Base-by-base conservation (phyloP, 2,329 filamentous ascomycete genomes). In the Periconia macrospinosa region DNA sequence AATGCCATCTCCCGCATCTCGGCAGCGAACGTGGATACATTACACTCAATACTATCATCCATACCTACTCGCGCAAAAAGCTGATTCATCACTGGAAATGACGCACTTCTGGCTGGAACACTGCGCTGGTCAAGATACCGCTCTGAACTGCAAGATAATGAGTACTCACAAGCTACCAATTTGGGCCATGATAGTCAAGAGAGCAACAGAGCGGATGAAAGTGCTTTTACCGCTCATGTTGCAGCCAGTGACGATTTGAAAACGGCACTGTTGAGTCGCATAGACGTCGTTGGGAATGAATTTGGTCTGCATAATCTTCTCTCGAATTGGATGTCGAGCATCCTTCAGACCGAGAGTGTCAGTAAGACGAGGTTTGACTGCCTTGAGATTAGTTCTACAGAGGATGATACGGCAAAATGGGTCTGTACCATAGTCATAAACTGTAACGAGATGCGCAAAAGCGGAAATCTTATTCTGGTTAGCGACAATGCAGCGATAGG, bases 201-300 rank as follows among this genome's bases (percentile, higher is more conserved):
- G 78, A 0, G 93, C 90, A 20, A 96, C 80, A 1, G 89, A 88
- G 47, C 91, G 86, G 57, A 97, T 96, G 67, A 97, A 97, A 0
- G 92, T 99, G 59, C 90, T 96, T 72, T 97, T 99, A 1, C 71
- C 94, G 63, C 91, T 96, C 94, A 99, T 99, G 65, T 99, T 99
- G 71, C 91, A 95, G 3, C 94, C 93, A 0, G 93, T 97, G 58
- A 99, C 87, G 56, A 97, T 89, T 60, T 97, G 92, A 65, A 97
- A 96, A 1, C 92, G 86, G 35, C 86, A 86, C 55, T 93, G 86
- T 33, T 88, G 82, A 0, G 87, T 89, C 2, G 91, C 88, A 65
- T 92, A 97, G 27, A 92, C 90, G 66, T 97, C 92, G 59, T 97
- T 97, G 0, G 94, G 90, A 3, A 97, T 80, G 67, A 90, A 96